Evolutionary conservation across 768 basidiomycete species (phyloP).

Genomic region (Hirschioporus abietinus): DNA sequence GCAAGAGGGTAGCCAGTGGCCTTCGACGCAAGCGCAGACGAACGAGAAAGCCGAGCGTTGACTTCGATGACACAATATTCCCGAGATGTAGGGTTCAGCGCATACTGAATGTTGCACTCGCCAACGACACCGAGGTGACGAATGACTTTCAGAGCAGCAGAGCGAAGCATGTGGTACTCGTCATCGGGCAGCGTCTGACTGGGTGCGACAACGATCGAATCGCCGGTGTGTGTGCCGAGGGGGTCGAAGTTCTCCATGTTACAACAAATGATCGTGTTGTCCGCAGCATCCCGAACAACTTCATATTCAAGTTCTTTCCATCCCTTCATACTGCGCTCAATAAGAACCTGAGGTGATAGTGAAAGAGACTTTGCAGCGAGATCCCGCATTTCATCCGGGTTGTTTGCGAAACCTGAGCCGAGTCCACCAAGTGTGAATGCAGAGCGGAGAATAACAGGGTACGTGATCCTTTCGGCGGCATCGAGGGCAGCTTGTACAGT

Average conservation of each 20-base stretch:
- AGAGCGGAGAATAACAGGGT: slow-evolving; percentile 94
- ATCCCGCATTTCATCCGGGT: slow-evolving; percentile 92
- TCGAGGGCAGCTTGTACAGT: slow-evolving; percentile 87
- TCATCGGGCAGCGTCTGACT: slow-evolving; percentile 97
- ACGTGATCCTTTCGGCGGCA: slow-evolving; percentile 89
- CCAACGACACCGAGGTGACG: slow-evolving; percentile 90
- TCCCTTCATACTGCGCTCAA: slow-evolving; percentile 97
- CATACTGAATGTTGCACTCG: slow-evolving; percentile 98
- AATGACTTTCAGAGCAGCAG: slow-evolving; percentile 92
- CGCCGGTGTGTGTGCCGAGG: slow-evolving; percentile 97
- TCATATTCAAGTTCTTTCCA: slow-evolving; percentile 99
- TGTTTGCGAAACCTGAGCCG: slow-evolving; percentile 95
- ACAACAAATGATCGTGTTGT: slow-evolving; percentile 99
- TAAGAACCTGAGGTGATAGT: slow-evolving; percentile 91
- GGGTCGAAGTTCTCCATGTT: slow-evolving; percentile 99
- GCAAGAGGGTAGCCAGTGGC: slow-evolving; percentile 99
- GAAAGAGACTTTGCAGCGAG: slow-evolving; percentile 87
- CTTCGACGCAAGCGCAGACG: slow-evolving; percentile 89
- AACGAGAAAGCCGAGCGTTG: slow-evolving; percentile 66
- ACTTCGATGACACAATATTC: slow-evolving; percentile 99
- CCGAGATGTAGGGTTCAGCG: slow-evolving; percentile 84
- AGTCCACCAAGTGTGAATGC: slow-evolving; percentile 98
- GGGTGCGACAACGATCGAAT: slow-evolving; percentile 98
- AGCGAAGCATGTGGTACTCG: slow-evolving; percentile 98
- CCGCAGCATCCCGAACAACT: slow-evolving; percentile 95